Conservation (phyloP, 2,329 filamentous ascomycete species). For the Cercospora beticola region DNA sequence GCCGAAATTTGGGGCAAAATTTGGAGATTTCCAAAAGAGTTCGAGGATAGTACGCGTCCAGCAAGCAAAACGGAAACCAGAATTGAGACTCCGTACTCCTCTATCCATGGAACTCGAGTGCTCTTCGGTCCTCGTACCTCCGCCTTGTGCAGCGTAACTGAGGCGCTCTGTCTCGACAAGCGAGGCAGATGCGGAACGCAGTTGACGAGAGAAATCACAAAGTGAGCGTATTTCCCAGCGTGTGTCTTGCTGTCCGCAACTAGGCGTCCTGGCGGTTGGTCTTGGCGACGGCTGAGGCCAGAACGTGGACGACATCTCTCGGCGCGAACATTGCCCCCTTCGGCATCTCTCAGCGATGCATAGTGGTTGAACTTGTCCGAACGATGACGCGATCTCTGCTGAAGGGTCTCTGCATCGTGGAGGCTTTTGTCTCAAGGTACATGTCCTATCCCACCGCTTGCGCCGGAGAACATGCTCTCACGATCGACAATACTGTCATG, state of each 20-base stretch:
- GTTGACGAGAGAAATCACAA: too few relatives aligned
- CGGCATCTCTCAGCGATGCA: background rate
- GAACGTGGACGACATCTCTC: background rate
- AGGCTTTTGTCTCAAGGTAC: background rate
- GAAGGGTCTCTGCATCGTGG: background rate
- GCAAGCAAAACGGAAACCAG: too few relatives aligned
- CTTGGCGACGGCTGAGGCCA: background rate
- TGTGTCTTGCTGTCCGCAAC: background rate
- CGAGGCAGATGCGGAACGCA: too few relatives aligned
- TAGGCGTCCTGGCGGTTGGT: background rate
- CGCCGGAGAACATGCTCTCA: background rate
- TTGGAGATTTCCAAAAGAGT: too few relatives aligned
- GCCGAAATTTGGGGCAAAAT: too few relatives aligned
- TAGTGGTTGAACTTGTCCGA: background rate
- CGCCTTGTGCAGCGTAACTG: too few relatives aligned
- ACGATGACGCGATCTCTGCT: background rate
- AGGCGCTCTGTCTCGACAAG: too few relatives aligned
- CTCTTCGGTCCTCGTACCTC: too few relatives aligned
- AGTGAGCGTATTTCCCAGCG: too few relatives aligned
- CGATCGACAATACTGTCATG: background rate
- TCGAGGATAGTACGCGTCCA: too few relatives aligned
- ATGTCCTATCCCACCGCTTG: background rate
- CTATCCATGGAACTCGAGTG: too few relatives aligned
- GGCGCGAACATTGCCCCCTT: background rate
- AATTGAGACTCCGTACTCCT: too few relatives aligned